A percentile compares a stretch with the other conserved stretches of the same genome.
These are phyloP conservation scores for Catenaria anguillulae DNA, from an alignment of 371 early-diverging fungal genomes.

Conservation along the genomic window DNA sequence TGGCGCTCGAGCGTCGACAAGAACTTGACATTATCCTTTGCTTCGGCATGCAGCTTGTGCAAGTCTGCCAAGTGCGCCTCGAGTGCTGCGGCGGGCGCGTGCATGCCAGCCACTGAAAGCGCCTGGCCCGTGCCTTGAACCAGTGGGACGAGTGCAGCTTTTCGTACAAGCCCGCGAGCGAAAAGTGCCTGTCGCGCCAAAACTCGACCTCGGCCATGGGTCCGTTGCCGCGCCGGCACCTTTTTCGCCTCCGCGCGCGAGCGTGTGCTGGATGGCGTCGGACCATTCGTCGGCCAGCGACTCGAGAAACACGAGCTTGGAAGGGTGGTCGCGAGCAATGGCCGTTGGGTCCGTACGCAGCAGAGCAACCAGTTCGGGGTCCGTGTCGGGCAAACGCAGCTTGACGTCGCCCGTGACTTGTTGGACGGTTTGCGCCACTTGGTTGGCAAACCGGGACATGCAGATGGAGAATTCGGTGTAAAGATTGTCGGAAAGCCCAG, in stretches of 20 bases:
- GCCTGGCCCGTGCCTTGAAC: constrained; percentile 18
- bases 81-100: constrained; percentile 21
- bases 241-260: constrained; percentile 28
- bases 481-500: constrained; percentile 9
- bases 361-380: constrained; percentile 18
- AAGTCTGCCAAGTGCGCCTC: constrained; percentile 35
- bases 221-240: constrained; percentile 17
- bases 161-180: constrained; percentile 34
- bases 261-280: constrained; percentile 23
- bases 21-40: constrained; percentile 43
- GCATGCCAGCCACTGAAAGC: constrained; percentile 31
- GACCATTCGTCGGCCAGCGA: constrained; percentile 35
- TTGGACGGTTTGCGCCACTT: constrained; percentile 33
- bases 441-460: constrained; percentile 30
- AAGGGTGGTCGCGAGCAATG: too few species aligned
- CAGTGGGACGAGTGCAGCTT: constrained; percentile 30
- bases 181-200: constrained; percentile 34
- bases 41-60: constrained; percentile 36
- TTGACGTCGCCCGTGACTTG: constrained; percentile 35
- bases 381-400: constrained; percentile 15
- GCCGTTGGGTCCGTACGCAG: not conserved
- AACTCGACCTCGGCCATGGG: constrained; percentile 40
- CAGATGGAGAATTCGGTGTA: constrained; percentile 24
- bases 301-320: constrained; percentile 22
- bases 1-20: constrained; percentile 38